Evolutionary conservation across 495 filamentous ascomycete genomes (phyloP), one percentile per base, ranked within the genome.

Genomic region (Penicillium chermesinum): DNA sequence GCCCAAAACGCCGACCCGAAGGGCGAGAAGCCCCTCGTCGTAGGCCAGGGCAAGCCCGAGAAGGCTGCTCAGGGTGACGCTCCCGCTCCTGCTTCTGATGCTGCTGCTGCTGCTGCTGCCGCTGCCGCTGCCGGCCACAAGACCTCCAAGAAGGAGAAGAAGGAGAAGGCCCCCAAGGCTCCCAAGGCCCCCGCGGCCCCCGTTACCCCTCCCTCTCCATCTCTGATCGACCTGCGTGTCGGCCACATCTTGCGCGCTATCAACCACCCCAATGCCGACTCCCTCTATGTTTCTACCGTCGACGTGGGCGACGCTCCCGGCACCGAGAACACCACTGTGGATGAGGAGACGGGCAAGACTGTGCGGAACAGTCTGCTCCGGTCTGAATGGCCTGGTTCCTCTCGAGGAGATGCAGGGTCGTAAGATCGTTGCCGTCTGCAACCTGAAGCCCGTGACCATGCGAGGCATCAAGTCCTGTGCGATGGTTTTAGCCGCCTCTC

Each of bases 391-490:
- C 1, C 77, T 97, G 14, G 68, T 98, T 1, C 93, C 93, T 0
- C 76, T 98, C 42, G 88, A 83, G 68, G 89, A 95, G 68, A 96
- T 98, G 94, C 93, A 98, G 67, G 82, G 78, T 59, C 86, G 94
- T 58, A 95, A 91, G 75, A 88, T 98, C 38, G 81, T 97, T 35
- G 86, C 88, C 9, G 90, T 98, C 17, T 94, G 89, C 75, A 98
- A 98, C 67, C 76, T 98, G 57, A 98, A 98, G 79, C 93, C 93
- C 9, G 93, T 96, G 54, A 96, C 91, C 58, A 97, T 98, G 93
- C 84, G 94, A 32, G 91, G 94, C 47, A 87, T 98, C 71, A 96
- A 96, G 74, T 93, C 87, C 39, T 79, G 74, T 30, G 93, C 93
- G 47, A 96, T 98, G 94, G 93, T 98, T 10, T 76, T 98, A 19